These are phyloP conservation scores for Gnomoniopsis sp. DNA, from an alignment of 2,329 filamentous ascomycete species.

Conservation along the genomic window DNA sequence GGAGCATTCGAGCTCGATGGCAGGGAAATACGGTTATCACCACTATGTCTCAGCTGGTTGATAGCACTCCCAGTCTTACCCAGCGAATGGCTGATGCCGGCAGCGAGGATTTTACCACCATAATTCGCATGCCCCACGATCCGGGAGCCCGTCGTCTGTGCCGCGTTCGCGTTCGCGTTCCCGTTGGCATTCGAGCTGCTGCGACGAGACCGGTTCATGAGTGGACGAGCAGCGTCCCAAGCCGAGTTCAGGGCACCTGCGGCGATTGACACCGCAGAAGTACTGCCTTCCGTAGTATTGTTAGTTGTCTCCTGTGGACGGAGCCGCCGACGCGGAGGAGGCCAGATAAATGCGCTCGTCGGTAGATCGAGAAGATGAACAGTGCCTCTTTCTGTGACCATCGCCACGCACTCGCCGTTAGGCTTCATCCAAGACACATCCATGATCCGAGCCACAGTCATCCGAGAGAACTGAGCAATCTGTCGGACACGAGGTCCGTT, in stretches of 20 bases:
- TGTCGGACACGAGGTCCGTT: constrained; percentile 69
- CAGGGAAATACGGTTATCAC: constrained; percentile 70
- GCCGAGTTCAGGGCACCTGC: constrained; percentile 69
- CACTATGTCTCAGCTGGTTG: constrained; percentile 68
- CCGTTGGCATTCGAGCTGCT: constrained; percentile 40
- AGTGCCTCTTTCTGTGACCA: constrained; percentile 93
- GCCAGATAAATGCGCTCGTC: constrained; percentile 80
- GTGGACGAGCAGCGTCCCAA: constrained; percentile 62
- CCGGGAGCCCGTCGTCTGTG: constrained; percentile 38
- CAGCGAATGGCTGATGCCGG: constrained; percentile 70
- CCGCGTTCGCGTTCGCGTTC: constrained; percentile 26
- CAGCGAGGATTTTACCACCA: constrained; percentile 68
- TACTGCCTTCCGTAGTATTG: constrained; percentile 45
- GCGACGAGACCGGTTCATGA: constrained; percentile 53
- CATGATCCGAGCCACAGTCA: constrained; percentile 87
- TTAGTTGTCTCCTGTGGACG: constrained; percentile 41
- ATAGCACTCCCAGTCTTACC: constrained; percentile 69
- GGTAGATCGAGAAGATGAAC: constrained; percentile 90
- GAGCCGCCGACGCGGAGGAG: constrained; percentile 60
- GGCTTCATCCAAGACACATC: constrained; percentile 86
- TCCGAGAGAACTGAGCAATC: constrained; percentile 81
- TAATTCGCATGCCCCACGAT: constrained; percentile 63
- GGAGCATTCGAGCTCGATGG: constrained; percentile 54
- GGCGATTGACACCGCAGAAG: constrained; percentile 63
- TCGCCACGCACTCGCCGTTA: constrained; percentile 76